Percentiles rank a stretch among this genome's conserved stretches.
Evolutionary conservation across 192 early-diverging fungal species (phyloP).

Genomic region (Backusella morwellensis): DNA sequence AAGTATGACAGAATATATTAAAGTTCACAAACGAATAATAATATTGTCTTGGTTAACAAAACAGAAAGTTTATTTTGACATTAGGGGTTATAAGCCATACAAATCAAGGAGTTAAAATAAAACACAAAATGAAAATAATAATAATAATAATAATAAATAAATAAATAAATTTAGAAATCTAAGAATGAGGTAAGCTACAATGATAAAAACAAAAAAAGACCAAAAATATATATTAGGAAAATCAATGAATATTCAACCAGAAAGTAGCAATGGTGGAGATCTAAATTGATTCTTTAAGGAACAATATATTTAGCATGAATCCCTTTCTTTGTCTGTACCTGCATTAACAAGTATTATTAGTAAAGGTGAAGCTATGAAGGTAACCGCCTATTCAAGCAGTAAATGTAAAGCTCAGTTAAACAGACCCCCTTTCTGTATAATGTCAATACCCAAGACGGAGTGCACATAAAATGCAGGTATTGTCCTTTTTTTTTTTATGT

Average conservation of each 20-base stretch:
- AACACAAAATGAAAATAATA: not conserved
- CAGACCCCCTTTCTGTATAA: not conserved
- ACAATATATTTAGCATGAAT: not conserved
- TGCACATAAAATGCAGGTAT: not conserved
- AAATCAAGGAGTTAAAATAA: not conserved
- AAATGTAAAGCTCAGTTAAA: not conserved
- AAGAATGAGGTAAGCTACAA: not conserved
- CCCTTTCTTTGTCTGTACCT: not conserved
- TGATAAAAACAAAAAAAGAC: not conserved
- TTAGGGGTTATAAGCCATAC: not conserved
- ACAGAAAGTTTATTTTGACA: not conserved
- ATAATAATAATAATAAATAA: not conserved
- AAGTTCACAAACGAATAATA: not conserved
- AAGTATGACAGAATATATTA: not conserved
- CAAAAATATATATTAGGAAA: not conserved
- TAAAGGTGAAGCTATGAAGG: not conserved
- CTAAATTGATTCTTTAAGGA: not conserved
- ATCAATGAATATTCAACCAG: not conserved
- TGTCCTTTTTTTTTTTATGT: not conserved
- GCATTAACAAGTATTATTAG: not conserved
- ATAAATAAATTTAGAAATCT: not conserved
- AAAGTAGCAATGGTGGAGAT: not conserved
- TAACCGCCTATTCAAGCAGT: not conserved
- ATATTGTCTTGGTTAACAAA: not conserved
- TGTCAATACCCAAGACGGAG: not conserved